Evolutionary conservation across 495 filamentous ascomycete genomes (phyloP).

Genomic region (Daldinia grandis): DNA sequence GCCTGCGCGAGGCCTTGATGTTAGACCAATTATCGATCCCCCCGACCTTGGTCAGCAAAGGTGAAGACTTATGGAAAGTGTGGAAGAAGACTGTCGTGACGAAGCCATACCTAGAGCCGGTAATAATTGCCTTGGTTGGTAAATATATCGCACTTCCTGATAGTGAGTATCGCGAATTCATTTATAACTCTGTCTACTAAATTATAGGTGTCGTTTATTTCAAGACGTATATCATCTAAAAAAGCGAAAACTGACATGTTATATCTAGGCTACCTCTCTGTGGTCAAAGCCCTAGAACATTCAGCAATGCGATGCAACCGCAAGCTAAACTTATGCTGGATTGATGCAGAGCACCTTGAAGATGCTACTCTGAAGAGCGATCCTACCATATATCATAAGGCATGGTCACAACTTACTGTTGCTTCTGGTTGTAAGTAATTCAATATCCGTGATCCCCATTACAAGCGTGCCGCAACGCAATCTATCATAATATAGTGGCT

Average conservation of each 20-base stretch:
- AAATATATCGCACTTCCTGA: constrained; percentile 89
- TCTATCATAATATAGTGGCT: neutral
- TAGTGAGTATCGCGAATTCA: constrained; percentile 14
- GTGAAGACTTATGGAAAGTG: constrained; percentile 70
- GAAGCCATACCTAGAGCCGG: constrained; percentile 71
- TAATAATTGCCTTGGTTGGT: constrained; percentile 87
- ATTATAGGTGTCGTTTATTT: neutral
- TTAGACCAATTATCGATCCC: constrained; percentile 62
- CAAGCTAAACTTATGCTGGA: constrained; percentile 82
- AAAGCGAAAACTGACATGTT: neutral
- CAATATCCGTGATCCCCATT: neutral
- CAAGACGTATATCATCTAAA: neutral
- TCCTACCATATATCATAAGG: constrained; percentile 83
- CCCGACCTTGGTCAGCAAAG: constrained; percentile 61
- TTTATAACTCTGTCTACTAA: neutral
- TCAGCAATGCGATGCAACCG: constrained; percentile 83
- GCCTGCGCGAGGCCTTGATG: constrained; percentile 66
- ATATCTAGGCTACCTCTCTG: constrained; percentile 24
- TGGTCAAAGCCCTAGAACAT: constrained; percentile 82
- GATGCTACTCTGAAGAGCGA: constrained; percentile 60
- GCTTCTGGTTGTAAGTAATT: constrained; percentile 41
- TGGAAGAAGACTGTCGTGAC: constrained; percentile 75
- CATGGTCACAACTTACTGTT: constrained; percentile 73
- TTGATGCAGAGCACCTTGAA: constrained; percentile 87
- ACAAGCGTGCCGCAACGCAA: neutral